Evolutionary conservation across 768 basidiomycete genomes (phyloP), one percentile per base, ranked within the genome.

Genomic region (Leucosporidium yakuticum): DNA sequence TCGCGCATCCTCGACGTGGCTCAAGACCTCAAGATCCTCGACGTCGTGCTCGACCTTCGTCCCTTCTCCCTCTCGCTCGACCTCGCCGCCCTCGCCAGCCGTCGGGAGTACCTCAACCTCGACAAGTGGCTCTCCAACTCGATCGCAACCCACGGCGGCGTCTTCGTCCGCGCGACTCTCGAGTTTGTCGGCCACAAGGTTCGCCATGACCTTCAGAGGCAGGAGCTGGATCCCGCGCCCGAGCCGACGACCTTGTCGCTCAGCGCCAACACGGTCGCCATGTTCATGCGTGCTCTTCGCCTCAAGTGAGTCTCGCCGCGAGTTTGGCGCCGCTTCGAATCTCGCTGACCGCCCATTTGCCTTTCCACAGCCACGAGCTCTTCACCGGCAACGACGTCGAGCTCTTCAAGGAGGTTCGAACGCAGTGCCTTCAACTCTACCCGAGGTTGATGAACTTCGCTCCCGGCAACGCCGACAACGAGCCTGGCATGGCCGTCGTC

Each of bases 111-210:
- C 76, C 82, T 98, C 74, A 93, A 99, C 75, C 82, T 99, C 55
- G 94, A 96, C 80, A 94, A 95, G 79, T 99, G 95, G 94, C 82
- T 98, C 21, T 86, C 89, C 20, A 90, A 91, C 77, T 89, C 92
- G 74, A 89, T 94, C 25, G 81, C 85, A 27, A 81, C 83, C 58
- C 89, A 94, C 69, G 91, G 91, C 12, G 84, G 84, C 34, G 90
- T 91, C 70, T 96, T 98, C 76, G 83, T 96, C 44, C 87, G 88
- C 65, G 86, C 90, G 12, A 86, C 94, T 69, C 86, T 98, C 65
- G 84, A 86, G 25, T 98, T 97, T 80, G 80, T 97, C 68, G 89
- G 92, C 73, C 82, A 89, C 80, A 99, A 98, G 80, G 91, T 95
- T 85, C 87, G 89, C 63, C 88, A 86, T 72, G 96, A 96, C 82